phyloP scores from a whole-genome alignment of 352 stramenopile species.

The Phytophthora litchii region DNA sequence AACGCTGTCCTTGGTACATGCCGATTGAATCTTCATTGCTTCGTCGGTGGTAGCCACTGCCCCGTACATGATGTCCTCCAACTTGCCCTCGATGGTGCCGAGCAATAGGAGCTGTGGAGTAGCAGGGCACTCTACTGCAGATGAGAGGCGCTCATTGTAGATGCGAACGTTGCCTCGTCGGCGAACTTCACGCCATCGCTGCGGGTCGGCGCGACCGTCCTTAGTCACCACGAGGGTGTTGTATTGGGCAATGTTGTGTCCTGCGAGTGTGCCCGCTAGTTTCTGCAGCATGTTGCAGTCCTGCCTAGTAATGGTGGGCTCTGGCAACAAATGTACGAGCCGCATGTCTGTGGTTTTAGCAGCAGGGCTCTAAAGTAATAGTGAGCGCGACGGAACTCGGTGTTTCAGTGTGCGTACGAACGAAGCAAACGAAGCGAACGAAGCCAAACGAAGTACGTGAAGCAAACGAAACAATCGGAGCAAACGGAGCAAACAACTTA shows the following conservation, averaged over 20 bases:
- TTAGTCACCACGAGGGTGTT: constrained; percentile 54
- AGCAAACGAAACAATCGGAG: constrained; percentile 1
- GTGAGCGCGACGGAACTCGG: constrained; percentile 4
- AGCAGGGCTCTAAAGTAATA: constrained; percentile 23
- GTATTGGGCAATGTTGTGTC: constrained; percentile 60
- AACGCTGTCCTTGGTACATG: constrained; percentile 54
- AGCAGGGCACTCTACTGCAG: constrained; percentile 24
- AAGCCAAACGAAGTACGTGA: neutral
- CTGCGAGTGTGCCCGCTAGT: constrained; percentile 44
- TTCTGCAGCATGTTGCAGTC: constrained; percentile 41
- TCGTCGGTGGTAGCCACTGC: constrained; percentile 45
- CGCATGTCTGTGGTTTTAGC: constrained; percentile 21
- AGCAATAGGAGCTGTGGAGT: constrained; percentile 49
- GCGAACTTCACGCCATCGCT: constrained; percentile 45
- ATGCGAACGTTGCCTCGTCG: constrained; percentile 37
- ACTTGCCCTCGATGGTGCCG: constrained; percentile 44
- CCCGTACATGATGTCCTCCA: constrained; percentile 61
- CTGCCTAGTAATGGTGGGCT: constrained; percentile 37
- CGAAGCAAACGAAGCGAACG: neutral
- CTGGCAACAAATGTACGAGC: constrained; percentile 37
- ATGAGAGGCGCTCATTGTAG: constrained; percentile 37
- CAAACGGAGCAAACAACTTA: constrained; percentile 37
- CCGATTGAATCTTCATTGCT: constrained; percentile 52
- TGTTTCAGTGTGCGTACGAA: constrained; percentile 19
- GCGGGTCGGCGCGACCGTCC: constrained; percentile 41